Evolutionary conservation across 2,329 filamentous ascomycete species (phyloP).

Genomic region (Achaetomium macrosporum): DNA sequence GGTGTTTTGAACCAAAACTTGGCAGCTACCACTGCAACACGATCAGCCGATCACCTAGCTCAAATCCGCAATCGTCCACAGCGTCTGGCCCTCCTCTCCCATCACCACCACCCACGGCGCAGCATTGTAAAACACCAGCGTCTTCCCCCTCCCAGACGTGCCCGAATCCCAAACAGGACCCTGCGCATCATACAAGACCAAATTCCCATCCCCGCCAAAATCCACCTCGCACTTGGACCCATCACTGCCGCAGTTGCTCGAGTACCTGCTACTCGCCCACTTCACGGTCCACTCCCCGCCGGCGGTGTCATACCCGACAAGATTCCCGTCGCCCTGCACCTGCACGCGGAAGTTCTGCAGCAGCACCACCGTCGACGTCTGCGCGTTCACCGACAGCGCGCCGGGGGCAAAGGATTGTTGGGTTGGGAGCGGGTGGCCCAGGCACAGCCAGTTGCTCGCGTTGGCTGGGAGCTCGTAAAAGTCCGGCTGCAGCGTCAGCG

Average conservation of each 20-base stretch:
- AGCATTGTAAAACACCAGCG: not conserved
- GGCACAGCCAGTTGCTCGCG: not conserved
- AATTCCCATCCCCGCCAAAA: not conserved
- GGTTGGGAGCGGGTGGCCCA: not conserved
- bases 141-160: not conserved
- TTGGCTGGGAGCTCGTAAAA: not conserved
- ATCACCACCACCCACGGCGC: not conserved
- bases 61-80: not conserved
- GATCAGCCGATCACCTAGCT: not conserved
- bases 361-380: not conserved
- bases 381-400: not conserved
- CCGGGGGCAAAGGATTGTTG: not conserved
- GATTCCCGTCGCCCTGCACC: not conserved
- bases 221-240: not conserved
- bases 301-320: not conserved
- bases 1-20: not conserved
- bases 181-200: not conserved
- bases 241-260: not conserved
- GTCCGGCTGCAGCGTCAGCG: not conserved
- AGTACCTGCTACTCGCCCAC: not conserved
- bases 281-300: not conserved
- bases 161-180: not conserved
- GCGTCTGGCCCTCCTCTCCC: not conserved
- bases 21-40: too few species aligned
- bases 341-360: not conserved